Evolutionary conservation across 2,329 filamentous ascomycete species (phyloP).

Genomic region (Thelonectria discophora): DNA sequence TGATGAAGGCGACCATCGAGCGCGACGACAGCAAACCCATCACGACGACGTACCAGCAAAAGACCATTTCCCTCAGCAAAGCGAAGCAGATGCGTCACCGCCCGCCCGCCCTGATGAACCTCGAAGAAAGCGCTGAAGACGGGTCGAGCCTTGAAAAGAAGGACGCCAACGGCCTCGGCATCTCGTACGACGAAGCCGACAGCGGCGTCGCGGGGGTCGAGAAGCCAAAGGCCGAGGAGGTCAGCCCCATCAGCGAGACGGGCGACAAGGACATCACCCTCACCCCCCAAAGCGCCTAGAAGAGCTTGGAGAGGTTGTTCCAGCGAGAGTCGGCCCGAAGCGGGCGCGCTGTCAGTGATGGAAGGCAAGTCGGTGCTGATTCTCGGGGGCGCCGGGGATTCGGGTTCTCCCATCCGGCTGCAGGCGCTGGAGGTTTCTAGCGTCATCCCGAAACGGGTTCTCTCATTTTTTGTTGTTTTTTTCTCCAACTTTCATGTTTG

Average conservation of each 20-base stretch:
- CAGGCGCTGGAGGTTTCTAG: constrained; percentile 14
- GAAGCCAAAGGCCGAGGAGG: constrained; percentile 50
- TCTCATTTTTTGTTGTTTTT: constrained; percentile 6
- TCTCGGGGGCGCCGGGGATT: not conserved
- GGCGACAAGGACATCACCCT: constrained; percentile 40
- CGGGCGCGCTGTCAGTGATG: constrained; percentile 2
- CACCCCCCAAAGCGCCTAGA: constrained; percentile 46
- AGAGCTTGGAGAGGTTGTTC: constrained; percentile 32
- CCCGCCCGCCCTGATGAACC: constrained; percentile 85
- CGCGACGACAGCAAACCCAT: constrained; percentile 82
- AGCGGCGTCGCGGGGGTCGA: constrained; percentile 55
- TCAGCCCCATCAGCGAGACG: constrained; percentile 40
- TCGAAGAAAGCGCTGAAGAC: constrained; percentile 56
- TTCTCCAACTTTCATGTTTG: constrained; percentile 8
- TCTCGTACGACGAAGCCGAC: constrained; percentile 53
- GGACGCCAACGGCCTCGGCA: constrained; percentile 52
- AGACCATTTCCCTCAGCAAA: constrained; percentile 92
- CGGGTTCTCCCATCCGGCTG: constrained; percentile 2
- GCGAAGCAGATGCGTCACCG: constrained; percentile 88
- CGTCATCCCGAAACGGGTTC: not conserved
- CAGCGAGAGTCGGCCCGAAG: constrained; percentile 13
- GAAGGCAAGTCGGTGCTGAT: constrained; percentile 2
- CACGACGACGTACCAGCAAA: constrained; percentile 93
- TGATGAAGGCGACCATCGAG: constrained; percentile 99
- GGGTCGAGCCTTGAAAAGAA: constrained; percentile 37